Conservation (phyloP, 2,329 filamentous ascomycete genomes). For the Neofusicoccum kwambonambiense region DNA sequence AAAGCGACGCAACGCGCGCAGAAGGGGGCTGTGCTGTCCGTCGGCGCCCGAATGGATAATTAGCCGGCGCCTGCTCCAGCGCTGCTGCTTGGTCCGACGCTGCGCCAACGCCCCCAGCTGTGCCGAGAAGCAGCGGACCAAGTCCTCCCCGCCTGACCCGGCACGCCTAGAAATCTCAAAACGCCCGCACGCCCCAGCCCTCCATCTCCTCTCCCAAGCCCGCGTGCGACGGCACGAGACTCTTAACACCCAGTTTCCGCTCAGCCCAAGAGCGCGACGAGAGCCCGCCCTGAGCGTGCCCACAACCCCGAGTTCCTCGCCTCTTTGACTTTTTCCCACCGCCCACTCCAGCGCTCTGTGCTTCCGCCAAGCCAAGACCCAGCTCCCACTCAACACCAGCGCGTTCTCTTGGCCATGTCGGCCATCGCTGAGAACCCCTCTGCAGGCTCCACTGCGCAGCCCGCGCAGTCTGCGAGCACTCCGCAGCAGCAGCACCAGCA, state of each 20-base stretch:
- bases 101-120: slow-evolving; percentile 5
- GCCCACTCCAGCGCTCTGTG: slow-evolving; percentile 1
- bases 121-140: slow-evolving; percentile 20
- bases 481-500: slow-evolving; percentile 15
- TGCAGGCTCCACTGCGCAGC: neutral
- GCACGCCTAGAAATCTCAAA: slow-evolving; percentile 19
- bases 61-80: slow-evolving; percentile 17
- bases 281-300: neutral
- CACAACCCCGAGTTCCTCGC: neutral
- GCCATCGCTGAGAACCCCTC: slow-evolving; percentile 17
- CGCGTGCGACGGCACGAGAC: slow-evolving; percentile 12
- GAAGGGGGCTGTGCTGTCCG: slow-evolving; percentile 18
- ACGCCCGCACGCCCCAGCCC: slow-evolving; percentile 17
- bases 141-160: slow-evolving; percentile 20
- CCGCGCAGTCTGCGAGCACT: slow-evolving; percentile 1
- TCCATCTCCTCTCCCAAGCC: slow-evolving; percentile 14
- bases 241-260: slow-evolving; percentile 11
- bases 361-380: slow-evolving; percentile 20
- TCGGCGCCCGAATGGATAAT: slow-evolving; percentile 14
- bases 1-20: slow-evolving; percentile 16
- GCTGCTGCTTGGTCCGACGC: slow-evolving; percentile 8
- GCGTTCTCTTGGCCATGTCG: slow-evolving; percentile 19
- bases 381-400: slow-evolving; percentile 8
- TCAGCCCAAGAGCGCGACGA: slow-evolving; percentile 3
- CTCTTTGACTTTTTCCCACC: neutral